A percentile compares a stretch with the other conserved stretches of the same genome.
Conservation (phyloP, 176 grass and related monocot species). For the Aegilops bicornis region DNA sequence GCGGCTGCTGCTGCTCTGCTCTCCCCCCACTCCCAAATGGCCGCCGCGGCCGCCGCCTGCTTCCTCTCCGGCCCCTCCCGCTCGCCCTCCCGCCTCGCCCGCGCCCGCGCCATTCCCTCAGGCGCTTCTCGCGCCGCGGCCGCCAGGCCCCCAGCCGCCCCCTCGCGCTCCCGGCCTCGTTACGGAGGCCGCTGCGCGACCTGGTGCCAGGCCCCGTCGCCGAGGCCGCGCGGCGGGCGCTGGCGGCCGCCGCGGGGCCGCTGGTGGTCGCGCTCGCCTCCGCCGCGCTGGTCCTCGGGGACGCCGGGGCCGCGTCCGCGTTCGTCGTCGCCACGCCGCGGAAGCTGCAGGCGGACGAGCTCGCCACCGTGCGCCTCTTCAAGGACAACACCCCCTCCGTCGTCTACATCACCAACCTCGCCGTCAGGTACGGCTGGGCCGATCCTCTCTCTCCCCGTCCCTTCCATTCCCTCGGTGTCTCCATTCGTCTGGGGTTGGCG, state of each 20-base stretch:
- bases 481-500: neutral
- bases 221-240: constrained; percentile 26
- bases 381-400: constrained; percentile 97
- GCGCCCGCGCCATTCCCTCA: constrained; percentile 45
- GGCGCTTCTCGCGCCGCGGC: constrained; percentile 2
- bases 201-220: constrained; percentile 18
- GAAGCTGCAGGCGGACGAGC: constrained; percentile 95
- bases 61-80: constrained; percentile 39
- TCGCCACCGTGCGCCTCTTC: constrained; percentile 90
- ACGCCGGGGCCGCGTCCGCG: constrained; percentile 62
- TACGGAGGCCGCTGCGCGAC: neutral
- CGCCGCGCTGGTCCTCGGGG: constrained; percentile 58
- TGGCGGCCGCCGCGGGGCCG: constrained; percentile 57
- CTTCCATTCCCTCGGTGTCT: too few species aligned
- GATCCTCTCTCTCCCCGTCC: too few species aligned
- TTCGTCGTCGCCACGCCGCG: constrained; percentile 73
- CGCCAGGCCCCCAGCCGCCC: neutral
- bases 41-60: constrained; percentile 46
- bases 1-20: constrained; percentile 4
- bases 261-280: constrained; percentile 65
- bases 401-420: constrained; percentile 98
- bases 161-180: neutral
- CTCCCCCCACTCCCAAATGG: constrained; percentile 7
- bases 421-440: constrained; percentile 66
- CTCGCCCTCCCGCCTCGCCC: neutral